These are phyloP conservation scores for Halenospora varia DNA, from an alignment of 495 filamentous ascomycete species.

Conservation along the genomic window DNA sequence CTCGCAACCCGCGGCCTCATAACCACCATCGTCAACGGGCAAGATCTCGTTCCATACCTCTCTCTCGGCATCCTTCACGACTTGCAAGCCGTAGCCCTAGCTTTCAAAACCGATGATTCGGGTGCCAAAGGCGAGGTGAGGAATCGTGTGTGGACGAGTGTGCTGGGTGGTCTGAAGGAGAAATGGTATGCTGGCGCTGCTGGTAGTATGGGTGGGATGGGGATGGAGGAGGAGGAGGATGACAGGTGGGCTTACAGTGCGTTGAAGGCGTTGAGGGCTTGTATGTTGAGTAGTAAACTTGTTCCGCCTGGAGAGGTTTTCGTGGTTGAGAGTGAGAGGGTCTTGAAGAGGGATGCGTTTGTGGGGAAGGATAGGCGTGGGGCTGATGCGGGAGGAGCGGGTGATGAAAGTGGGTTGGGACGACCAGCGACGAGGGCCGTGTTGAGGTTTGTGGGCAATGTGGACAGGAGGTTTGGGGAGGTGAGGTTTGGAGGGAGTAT, in stretches of 20 bases:
- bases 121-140: constrained; percentile 63
- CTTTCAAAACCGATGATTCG: constrained; percentile 66
- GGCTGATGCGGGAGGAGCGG: neutral
- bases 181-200: constrained; percentile 37
- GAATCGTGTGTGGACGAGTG: constrained; percentile 58
- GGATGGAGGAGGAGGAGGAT: constrained; percentile 34
- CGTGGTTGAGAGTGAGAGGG: constrained; percentile 59
- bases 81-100: constrained; percentile 64
- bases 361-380: constrained; percentile 22
- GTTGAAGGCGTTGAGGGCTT: constrained; percentile 59
- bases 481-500: constrained; percentile 67
- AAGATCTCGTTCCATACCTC: constrained; percentile 69
- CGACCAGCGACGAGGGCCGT: constrained; percentile 62
- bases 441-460: constrained; percentile 59
- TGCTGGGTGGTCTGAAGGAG: constrained; percentile 43
- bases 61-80: constrained; percentile 74
- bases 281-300: constrained; percentile 67
- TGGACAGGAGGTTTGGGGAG: constrained; percentile 65
- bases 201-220: neutral
- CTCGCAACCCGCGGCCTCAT: constrained; percentile 70
- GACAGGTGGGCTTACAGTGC: constrained; percentile 70
- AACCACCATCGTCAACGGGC: constrained; percentile 68
- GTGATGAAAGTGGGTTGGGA: constrained; percentile 38
- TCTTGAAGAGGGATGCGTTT: constrained; percentile 56
- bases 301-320: constrained; percentile 77